Percentiles rank a stretch among this genome's conserved stretches.
phyloP scores from a whole-genome alignment of 805 yeast species.

The Pichia paraexigua region DNA sequence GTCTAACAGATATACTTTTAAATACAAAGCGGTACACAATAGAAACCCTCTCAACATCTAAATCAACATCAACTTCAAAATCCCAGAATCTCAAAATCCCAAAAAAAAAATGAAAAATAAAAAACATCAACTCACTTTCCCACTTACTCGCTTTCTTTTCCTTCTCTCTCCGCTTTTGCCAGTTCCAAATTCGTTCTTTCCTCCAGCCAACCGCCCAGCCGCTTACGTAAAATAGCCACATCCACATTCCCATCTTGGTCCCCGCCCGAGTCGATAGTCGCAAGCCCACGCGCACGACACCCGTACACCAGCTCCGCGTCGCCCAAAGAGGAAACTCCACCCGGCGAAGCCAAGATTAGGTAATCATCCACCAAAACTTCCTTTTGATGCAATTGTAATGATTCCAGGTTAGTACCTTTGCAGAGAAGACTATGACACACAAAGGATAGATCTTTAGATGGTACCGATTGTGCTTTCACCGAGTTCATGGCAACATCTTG shows the following conservation, averaged over 20 bases:
- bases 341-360: conserved; percentile 18
- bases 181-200: not conserved
- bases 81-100: too few relatives aligned
- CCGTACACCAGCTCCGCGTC: conserved; percentile 45
- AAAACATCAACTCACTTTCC: not conserved
- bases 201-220: not conserved
- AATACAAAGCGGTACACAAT: not conserved
- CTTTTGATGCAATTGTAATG: conserved; percentile 1
- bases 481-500: not conserved
- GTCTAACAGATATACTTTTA: not conserved
- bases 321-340: conserved; percentile 20
- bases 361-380: conserved; percentile 43
- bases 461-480: not conserved
- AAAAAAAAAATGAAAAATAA: too few relatives aligned
- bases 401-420: conserved; percentile 1
- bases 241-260: too few relatives aligned
- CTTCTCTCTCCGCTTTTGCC: not conserved
- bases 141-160: too few relatives aligned
- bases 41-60: too few relatives aligned
- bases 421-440: not conserved
- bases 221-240: conserved; percentile 1
- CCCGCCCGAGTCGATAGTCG: not conserved
- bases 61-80: not conserved
- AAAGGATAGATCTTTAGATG: not conserved
- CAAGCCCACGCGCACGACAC: conserved; percentile 22